Conservation (phyloP, 257 asterid genomes). For the Galeopsis tetrahit region DNA sequence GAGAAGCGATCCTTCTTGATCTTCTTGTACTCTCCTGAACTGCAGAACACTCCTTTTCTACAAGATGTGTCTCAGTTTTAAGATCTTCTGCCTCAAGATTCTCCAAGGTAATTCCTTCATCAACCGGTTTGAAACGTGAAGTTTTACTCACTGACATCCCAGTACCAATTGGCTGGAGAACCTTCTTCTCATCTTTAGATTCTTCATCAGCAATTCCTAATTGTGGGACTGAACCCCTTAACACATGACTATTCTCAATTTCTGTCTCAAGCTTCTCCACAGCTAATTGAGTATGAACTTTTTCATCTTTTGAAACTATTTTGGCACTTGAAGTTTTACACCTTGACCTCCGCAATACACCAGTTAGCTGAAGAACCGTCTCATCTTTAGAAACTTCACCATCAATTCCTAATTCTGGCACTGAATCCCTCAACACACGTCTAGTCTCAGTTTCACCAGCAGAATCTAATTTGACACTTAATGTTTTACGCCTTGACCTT, state of each 20-base stretch:
- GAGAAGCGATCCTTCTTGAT: slow-evolving; percentile 48
- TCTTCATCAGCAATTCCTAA: slow-evolving; percentile 27
- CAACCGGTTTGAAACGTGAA: slow-evolving; percentile 10
- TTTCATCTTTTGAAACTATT: slow-evolving; percentile 13
- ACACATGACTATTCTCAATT: neutral
- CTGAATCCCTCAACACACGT: neutral
- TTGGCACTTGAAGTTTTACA: slow-evolving; percentile 18
- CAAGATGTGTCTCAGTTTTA: slow-evolving; percentile 23
- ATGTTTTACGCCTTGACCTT: slow-evolving; percentile 35
- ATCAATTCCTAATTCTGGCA: slow-evolving; percentile 12
- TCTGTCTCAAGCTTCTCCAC: slow-evolving; percentile 27
- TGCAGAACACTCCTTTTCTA: slow-evolving; percentile 26
- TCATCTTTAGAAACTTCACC: slow-evolving; percentile 32
- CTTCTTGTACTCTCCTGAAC: slow-evolving; percentile 37
- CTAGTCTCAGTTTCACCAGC: slow-evolving; percentile 10
- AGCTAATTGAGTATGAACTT: slow-evolving; percentile 8
- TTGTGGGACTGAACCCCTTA: neutral
- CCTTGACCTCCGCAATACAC: slow-evolving; percentile 36
- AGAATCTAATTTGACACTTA: slow-evolving; percentile 21
- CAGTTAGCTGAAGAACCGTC: slow-evolving; percentile 29
- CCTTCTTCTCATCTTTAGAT: slow-evolving; percentile 30
- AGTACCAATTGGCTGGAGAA: slow-evolving; percentile 24
- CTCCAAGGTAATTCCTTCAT: slow-evolving; percentile 7
- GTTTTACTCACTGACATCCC: slow-evolving; percentile 36
- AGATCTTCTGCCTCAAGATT: slow-evolving; percentile 30